These are phyloP conservation scores for Sordaria brevicollis DNA, from an alignment of 495 filamentous ascomycete genomes.

Conservation along the genomic window DNA sequence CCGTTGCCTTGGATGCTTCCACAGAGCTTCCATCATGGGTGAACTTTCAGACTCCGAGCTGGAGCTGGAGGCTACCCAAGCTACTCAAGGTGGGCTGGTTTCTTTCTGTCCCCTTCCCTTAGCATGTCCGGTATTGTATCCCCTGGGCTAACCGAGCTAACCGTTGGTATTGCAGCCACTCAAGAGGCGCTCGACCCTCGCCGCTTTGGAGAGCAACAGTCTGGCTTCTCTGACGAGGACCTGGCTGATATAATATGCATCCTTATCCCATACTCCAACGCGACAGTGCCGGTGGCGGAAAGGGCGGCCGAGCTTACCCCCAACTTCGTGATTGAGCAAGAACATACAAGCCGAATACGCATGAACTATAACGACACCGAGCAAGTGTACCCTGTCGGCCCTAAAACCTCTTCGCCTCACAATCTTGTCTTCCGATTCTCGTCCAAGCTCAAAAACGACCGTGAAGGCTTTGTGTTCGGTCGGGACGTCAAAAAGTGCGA, in stretches of 20 bases:
- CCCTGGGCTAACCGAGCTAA: background rate
- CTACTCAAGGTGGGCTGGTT: slow-evolving; percentile 17
- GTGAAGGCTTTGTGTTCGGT: slow-evolving; percentile 73
- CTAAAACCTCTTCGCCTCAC: slow-evolving; percentile 38
- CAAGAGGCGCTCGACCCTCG: slow-evolving; percentile 75
- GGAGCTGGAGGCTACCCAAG: no score
- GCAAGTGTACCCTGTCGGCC: slow-evolving; percentile 32
- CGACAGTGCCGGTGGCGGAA: slow-evolving; percentile 58
- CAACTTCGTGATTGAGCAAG: slow-evolving; percentile 24
- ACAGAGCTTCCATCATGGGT: background rate
- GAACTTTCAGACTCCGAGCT: background rate
- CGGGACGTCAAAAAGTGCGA: slow-evolving; percentile 64
- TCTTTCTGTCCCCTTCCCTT: background rate
- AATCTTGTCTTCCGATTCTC: slow-evolving; percentile 78
- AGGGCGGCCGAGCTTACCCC: slow-evolving; percentile 35
- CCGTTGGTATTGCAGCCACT: slow-evolving; percentile 42
- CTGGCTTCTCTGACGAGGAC: slow-evolving; percentile 69
- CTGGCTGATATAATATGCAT: slow-evolving; percentile 82
- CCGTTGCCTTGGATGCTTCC: background rate
- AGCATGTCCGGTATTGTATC: slow-evolving; percentile 7
- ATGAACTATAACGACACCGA: slow-evolving; percentile 36
- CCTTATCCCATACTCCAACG: slow-evolving; percentile 65
- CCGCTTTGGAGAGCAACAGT: slow-evolving; percentile 62
- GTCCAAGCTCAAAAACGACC: slow-evolving; percentile 51
- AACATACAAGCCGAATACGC: slow-evolving; percentile 37